Evolutionary conservation across 768 basidiomycete genomes (phyloP).

Genomic region (Auricularia auricula-judae): DNA sequence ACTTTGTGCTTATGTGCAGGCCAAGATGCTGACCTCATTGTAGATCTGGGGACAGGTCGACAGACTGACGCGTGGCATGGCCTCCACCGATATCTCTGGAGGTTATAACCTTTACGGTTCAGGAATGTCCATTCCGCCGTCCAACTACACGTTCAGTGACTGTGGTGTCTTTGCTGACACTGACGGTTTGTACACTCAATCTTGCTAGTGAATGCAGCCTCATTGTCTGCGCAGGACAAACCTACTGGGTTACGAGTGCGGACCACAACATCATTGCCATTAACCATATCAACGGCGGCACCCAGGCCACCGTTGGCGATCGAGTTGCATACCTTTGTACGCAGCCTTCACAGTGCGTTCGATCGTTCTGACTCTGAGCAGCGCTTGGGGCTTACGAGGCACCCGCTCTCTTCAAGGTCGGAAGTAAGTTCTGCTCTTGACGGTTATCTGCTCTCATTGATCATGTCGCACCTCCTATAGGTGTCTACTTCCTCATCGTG

Average conservation of each 20-base stretch:
- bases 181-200: not conserved
- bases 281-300: not conserved
- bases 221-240: not conserved
- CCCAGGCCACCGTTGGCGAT: not conserved
- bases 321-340: not conserved
- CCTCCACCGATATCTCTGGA: not conserved
- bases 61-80: not conserved
- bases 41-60: not conserved
- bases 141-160: not conserved
- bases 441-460: not conserved
- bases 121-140: not conserved
- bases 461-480: not conserved
- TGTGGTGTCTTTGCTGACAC: not conserved
- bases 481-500: conserved; percentile 1
- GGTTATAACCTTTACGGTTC: not conserved
- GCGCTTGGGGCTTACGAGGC: not conserved
- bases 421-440: not conserved
- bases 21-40: not conserved
- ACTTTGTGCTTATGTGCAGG: not conserved
- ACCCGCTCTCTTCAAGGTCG: not conserved
- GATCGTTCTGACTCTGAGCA: not conserved
- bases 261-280: not conserved
- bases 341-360: not conserved
- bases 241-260: not conserved
- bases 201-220: not conserved